Percentiles rank a stretch among this genome's conserved stretches.
These are phyloP conservation scores for Cynanchum wilfordii DNA, from an alignment of 257 asterid species.

Conservation along the genomic window DNA sequence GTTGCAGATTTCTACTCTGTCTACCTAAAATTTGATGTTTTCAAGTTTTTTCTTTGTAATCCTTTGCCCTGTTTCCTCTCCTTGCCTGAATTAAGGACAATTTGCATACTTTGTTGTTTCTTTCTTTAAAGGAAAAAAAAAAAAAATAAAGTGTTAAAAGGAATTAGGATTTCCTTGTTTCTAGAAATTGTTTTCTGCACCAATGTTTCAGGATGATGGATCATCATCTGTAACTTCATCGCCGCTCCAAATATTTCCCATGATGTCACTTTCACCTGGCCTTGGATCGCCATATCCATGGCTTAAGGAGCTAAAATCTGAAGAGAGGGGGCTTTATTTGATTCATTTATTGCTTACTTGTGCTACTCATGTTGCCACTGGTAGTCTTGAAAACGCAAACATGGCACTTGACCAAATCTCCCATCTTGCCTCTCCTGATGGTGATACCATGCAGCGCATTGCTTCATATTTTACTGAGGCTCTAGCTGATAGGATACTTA, in stretches of 20 bases:
- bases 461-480: slow-evolving; percentile 85
- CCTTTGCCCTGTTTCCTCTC: background rate
- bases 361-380: slow-evolving; percentile 74
- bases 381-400: slow-evolving; percentile 77
- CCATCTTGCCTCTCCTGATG: slow-evolving; percentile 73
- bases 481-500: slow-evolving; percentile 71
- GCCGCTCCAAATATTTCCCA: slow-evolving; percentile 56
- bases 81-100: background rate
- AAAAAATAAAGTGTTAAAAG: too few species aligned
- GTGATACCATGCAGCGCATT: slow-evolving; percentile 92
- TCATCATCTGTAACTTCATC: slow-evolving; percentile 79
- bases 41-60: background rate
- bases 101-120: background rate
- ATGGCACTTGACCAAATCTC: slow-evolving; percentile 85
- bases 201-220: slow-evolving; percentile 90
- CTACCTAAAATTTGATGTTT: slow-evolving; percentile 1
- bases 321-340: slow-evolving; percentile 78
- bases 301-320: slow-evolving; percentile 83
- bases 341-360: slow-evolving; percentile 79
- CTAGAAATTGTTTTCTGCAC: slow-evolving; percentile 2
- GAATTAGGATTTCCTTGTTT: background rate
- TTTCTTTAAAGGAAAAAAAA: background rate
- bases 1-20: slow-evolving; percentile 3
- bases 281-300: slow-evolving; percentile 62
- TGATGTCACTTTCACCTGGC: slow-evolving; percentile 49